These are phyloP conservation scores for Suillus americanus DNA, from an alignment of 768 basidiomycete genomes.

Conservation along the genomic window DNA sequence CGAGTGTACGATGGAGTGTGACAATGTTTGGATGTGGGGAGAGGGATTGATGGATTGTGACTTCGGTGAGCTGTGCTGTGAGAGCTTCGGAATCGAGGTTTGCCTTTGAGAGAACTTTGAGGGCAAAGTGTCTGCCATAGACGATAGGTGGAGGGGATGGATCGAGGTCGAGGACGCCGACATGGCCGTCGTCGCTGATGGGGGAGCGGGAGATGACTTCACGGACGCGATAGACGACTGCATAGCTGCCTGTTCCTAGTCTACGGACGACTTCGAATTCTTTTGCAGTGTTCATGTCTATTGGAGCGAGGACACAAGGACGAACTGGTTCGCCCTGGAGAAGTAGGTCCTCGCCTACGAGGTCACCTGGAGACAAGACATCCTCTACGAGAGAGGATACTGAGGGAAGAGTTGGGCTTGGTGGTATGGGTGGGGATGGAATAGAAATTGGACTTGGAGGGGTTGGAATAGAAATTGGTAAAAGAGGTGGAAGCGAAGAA, in stretches of 20 bases:
- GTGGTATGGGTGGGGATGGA: slow-evolving; percentile 35
- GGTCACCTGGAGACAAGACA: slow-evolving; percentile 70
- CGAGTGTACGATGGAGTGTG: slow-evolving; percentile 89
- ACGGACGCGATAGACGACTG: slow-evolving; percentile 90
- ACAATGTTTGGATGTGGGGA: slow-evolving; percentile 92
- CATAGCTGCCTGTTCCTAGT: slow-evolving; percentile 89
- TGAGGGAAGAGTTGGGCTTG: slow-evolving; percentile 27
- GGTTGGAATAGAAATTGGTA: slow-evolving; percentile 26
- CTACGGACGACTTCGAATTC: slow-evolving; percentile 84
- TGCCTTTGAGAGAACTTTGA: slow-evolving; percentile 94
- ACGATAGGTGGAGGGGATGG: slow-evolving; percentile 36
- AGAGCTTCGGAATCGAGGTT: slow-evolving; percentile 89
- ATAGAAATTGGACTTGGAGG: slow-evolving; percentile 26
- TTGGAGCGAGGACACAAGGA: slow-evolving; percentile 43
- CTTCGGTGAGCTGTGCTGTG: slow-evolving; percentile 90
- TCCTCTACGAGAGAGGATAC: slow-evolving; percentile 39
- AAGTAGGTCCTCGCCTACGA: slow-evolving; percentile 64
- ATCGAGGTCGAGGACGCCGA: slow-evolving; percentile 57
- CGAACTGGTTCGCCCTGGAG: slow-evolving; percentile 69
- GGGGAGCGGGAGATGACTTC: slow-evolving; percentile 49
- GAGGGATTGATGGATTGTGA: slow-evolving; percentile 92
- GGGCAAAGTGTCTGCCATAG: slow-evolving; percentile 85
- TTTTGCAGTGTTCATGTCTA: slow-evolving; percentile 41
- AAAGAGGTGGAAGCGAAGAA: slow-evolving; percentile 11
- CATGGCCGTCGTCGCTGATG: slow-evolving; percentile 46